Conservation (phyloP, 2,329 filamentous ascomycete species). For the Cordyceps javanica region DNA sequence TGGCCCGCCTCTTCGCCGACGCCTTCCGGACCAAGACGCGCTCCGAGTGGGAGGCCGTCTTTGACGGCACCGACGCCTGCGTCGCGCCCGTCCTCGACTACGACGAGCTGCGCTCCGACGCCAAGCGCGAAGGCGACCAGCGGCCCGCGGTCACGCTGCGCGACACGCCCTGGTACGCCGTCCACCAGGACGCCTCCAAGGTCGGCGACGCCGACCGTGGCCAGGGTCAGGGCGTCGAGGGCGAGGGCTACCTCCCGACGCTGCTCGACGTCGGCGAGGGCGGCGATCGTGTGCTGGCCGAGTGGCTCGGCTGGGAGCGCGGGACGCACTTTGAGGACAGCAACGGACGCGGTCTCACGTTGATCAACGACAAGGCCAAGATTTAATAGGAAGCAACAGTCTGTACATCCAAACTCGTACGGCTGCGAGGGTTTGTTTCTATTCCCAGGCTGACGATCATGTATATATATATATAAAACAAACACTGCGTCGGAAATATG, state of each 20-base stretch:
- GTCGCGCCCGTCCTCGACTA: conserved; percentile 82
- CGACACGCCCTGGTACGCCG: conserved; percentile 61
- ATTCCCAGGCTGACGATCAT: too few species aligned
- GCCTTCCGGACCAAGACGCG: conserved; percentile 66
- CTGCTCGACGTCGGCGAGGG: conserved; percentile 61
- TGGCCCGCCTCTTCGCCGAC: conserved; percentile 54
- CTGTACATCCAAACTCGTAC: not conserved
- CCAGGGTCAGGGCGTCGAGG: conserved; percentile 59
- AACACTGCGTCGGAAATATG: not conserved
- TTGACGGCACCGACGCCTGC: conserved; percentile 88
- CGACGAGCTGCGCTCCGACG: conserved; percentile 54
- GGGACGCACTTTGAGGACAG: conserved; percentile 65
- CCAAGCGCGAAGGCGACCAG: conserved; percentile 58
- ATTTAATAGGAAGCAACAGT: conserved; percentile 21
- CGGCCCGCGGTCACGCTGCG: conserved; percentile 63
- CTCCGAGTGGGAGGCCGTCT: conserved; percentile 75
- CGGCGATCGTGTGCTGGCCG: conserved; percentile 60
- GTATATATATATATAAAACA: not conserved
- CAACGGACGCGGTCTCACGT: conserved; percentile 52
- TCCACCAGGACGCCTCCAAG: conserved; percentile 38
- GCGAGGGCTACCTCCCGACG: conserved; percentile 59
- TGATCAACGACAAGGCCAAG: conserved; percentile 25
- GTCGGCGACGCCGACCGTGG: conserved; percentile 37
- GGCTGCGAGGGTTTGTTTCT: too few species aligned
- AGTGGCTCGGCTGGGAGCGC: conserved; percentile 73